A percentile compares a stretch with the other conserved stretches of the same genome.
phyloP scores from a whole-genome alignment of 2,329 filamentous ascomycete genomes.

The Aspergillus sp. region DNA sequence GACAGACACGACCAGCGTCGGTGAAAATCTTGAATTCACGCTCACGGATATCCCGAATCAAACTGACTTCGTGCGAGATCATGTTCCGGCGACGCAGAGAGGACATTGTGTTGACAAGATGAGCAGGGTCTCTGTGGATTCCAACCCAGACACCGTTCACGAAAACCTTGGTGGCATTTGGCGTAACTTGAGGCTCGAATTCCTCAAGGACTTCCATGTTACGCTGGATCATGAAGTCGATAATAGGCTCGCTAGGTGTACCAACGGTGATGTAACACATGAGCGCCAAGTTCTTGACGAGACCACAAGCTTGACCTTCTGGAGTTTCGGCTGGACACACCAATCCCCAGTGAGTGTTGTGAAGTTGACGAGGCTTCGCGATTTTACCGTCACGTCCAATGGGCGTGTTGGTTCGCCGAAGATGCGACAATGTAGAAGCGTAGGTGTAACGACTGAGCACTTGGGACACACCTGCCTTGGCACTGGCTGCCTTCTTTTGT shows the following conservation, averaged over 20 bases:
- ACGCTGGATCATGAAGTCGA: constrained; percentile 91
- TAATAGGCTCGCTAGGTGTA: constrained; percentile 81
- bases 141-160: constrained; percentile 98
- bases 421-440: constrained; percentile 90
- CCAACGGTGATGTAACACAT: constrained; percentile 99
- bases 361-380: constrained; percentile 92
- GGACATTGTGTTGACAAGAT: constrained; percentile 74
- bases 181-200: constrained; percentile 79
- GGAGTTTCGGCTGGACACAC: constrained; percentile 97
- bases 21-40: constrained; percentile 98
- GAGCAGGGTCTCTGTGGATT: constrained; percentile 82
- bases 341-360: constrained; percentile 98
- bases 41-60: constrained; percentile 94
- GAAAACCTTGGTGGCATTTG: constrained; percentile 94
- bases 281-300: constrained; percentile 94
- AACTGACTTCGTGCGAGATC: constrained; percentile 86
- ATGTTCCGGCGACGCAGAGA: constrained; percentile 74
- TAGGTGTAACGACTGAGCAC: constrained; percentile 98
- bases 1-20: constrained; percentile 90
- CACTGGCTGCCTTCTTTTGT: constrained; percentile 94
- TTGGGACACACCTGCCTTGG: constrained; percentile 95
- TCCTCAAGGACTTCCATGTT: constrained; percentile 97
- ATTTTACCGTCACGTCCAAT: constrained; percentile 98
- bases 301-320: constrained; percentile 94
- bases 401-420: constrained; percentile 94